Evolutionary conservation across 2,329 filamentous ascomycete genomes (phyloP), one percentile per base, ranked within the genome.

Genomic region (Nemania bipapillata): DNA sequence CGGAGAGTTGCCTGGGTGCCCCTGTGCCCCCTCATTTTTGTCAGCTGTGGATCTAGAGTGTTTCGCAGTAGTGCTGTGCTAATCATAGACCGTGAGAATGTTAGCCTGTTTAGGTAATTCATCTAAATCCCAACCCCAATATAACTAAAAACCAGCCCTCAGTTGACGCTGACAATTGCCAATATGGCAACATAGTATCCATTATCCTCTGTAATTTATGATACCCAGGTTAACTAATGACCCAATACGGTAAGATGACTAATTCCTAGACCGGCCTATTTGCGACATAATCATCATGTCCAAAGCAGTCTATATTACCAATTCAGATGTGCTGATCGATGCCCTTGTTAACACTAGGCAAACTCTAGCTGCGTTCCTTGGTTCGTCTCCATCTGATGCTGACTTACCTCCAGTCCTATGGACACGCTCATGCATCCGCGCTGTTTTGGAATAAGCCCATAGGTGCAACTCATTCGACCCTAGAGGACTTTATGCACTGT

Each of bases 361-460:
- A n/a, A n/a, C 40, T 58, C 47, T 63, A 56, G 58, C 57, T 37
- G 66, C 53, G n/a, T 66, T 53, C 30, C 47, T 63, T 55, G 59
- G 54, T 59, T 63, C 57, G 58, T 60, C 58, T 63, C 67, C 59
- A 69, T 69, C 15, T 37, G 8, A 60, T 66, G 67, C 59, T 63
- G 67, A 69, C 66, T 59, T 63, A 63, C 54, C 30, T 56, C 47
- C 54, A 40, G 22, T 17, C 26, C 35, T 60, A 54, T 55, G 54
- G 58, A 37, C 52, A 66, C 37, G 20, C 47, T 60, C 40, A 69
- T 69, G 67, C 63, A 63, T 56, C 54, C n/a, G 54, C 20, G 50
- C 35, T 8, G 54, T 66, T 63, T 66, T 69, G 63, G 67, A 66
- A 66, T 60, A 30, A 59, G 54, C 67, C 45, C 55, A 69, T 66